Evolutionary conservation across 139 green algal species (phyloP), one percentile per base, ranked within the genome.

Genomic region (Tetradesmus lagerheimii): DNA sequence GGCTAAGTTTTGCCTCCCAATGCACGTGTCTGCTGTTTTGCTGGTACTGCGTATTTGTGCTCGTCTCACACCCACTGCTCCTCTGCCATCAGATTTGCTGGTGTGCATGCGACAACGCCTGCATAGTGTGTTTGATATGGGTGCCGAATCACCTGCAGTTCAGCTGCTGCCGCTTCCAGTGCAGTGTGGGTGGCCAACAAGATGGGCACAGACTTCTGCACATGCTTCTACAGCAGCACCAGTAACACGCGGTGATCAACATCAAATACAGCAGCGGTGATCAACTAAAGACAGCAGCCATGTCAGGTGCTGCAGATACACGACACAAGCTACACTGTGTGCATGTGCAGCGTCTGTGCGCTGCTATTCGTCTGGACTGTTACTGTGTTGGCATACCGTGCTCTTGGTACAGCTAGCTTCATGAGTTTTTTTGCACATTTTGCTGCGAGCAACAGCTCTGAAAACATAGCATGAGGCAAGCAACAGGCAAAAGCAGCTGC

Each of bases 131-230:
- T 11, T 8, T 74, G 6, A 74, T n/a, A 9, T 29, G 62, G 43
- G 43, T 50, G 43, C 43, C 8, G 4, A 15, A 35, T 12, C 25
- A 79, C 83, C 83, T 88, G 57, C 62, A 88, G 37, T 31, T 80
- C 25, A 29, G 23, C 20, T 25, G 83, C 43, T 34, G 83, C 83
- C 29, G 83, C 62, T 27, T 88, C 83, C 27, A 88, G 57, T 37
- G 27, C 62, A 37, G 11, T 37, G 31, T 88, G 57, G 8, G 83
- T 88, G 15, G 80, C 83, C 27, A 88, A 8, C 34, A 88, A 23
- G n/a, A n/a, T 39, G 3, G 83, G 83, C 12, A 88, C 62, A 4
- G 62, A 80, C 62, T 62, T 57, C 38, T 88, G 83, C 12, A 88
- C 83, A 45, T 88, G 83, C 12, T 34, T 38, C 83, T 88, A 62